phyloP scores from a whole-genome alignment of 2,329 filamentous ascomycete species.

The Diplocarpon mali region DNA sequence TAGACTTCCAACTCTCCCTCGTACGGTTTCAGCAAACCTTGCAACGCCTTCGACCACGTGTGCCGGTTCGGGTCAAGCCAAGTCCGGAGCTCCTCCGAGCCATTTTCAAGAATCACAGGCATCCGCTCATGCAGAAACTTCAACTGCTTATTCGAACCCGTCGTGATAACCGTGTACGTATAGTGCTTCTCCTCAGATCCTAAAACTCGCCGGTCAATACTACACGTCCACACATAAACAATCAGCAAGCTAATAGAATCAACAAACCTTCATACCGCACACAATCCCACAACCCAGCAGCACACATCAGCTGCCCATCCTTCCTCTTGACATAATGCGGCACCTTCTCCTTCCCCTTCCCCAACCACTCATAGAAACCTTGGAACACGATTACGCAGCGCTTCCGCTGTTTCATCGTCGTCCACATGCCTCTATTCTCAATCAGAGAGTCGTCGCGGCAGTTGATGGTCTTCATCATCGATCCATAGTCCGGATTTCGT shows the following conservation, averaged over 20 bases:
- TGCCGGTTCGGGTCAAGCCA: slow-evolving; percentile 69
- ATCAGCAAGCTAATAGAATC: background rate
- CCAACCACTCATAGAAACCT: slow-evolving; percentile 95
- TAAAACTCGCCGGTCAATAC: slow-evolving; percentile 7
- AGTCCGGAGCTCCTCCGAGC: slow-evolving; percentile 53
- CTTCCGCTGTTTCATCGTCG: slow-evolving; percentile 78
- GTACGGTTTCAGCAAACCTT: slow-evolving; percentile 69
- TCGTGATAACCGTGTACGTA: slow-evolving; percentile 92
- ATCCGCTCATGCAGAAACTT: slow-evolving; percentile 88
- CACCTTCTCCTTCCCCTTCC: slow-evolving; percentile 69
- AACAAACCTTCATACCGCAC: slow-evolving; percentile 61
- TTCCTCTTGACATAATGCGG: slow-evolving; percentile 76
- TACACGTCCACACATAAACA: background rate
- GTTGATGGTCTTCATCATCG: slow-evolving; percentile 83
- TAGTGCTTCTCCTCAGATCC: slow-evolving; percentile 60
- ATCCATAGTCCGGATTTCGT: slow-evolving; percentile 63
- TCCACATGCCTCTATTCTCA: slow-evolving; percentile 77
- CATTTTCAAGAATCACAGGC: slow-evolving; percentile 81
- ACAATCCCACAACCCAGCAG: slow-evolving; percentile 88
- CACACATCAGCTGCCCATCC: slow-evolving; percentile 70
- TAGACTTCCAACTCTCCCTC: slow-evolving; percentile 73
- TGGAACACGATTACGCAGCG: slow-evolving; percentile 80
- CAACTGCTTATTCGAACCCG: slow-evolving; percentile 70
- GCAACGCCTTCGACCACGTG: slow-evolving; percentile 70
- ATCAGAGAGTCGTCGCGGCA: slow-evolving; percentile 81